Evolutionary conservation across 2,329 filamentous ascomycete species (phyloP).

Genomic region (Ophiostoma quercus): DNA sequence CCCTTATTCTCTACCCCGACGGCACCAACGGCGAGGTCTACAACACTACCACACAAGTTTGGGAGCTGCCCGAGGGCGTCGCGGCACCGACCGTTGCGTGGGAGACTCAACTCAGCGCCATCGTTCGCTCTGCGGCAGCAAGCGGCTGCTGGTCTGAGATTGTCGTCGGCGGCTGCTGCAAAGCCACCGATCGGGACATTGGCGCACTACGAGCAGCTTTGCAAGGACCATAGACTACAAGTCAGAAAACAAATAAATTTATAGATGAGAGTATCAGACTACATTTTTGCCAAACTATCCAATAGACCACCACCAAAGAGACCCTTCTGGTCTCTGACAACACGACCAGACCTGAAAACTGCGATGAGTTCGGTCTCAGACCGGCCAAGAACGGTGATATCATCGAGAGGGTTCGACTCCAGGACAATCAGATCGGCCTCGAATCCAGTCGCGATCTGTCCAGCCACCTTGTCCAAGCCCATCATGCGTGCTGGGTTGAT

Average conservation of each 20-base stretch:
- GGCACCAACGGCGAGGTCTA: constrained; percentile 10
- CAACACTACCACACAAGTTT: constrained; percentile 5
- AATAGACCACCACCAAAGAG: too few relatives aligned
- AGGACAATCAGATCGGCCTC: too few relatives aligned
- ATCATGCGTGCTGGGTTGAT: too few relatives aligned
- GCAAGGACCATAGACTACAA: neutral
- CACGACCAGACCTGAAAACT: too few relatives aligned
- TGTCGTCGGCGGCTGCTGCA: neutral
- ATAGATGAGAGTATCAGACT: too few relatives aligned
- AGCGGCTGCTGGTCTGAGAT: constrained; percentile 4
- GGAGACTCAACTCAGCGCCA: neutral
- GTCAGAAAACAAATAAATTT: neutral
- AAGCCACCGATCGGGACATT: neutral
- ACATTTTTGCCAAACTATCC: too few relatives aligned
- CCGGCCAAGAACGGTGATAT: too few relatives aligned
- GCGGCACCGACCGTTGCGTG: neutral
- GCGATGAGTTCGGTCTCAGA: too few relatives aligned
- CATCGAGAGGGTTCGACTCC: too few relatives aligned
- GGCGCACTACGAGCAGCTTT: neutral
- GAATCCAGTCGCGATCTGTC: too few relatives aligned
- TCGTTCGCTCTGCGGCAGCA: neutral
- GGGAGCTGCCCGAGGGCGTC: neutral
- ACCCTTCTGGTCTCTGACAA: too few relatives aligned
- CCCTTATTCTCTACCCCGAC: constrained; percentile 5
- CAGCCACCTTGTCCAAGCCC: too few relatives aligned